Percentiles rank a stretch among this genome's conserved stretches.
Evolutionary conservation across 2,329 filamentous ascomycete genomes (phyloP).

Genomic region (Fusarium sp.): DNA sequence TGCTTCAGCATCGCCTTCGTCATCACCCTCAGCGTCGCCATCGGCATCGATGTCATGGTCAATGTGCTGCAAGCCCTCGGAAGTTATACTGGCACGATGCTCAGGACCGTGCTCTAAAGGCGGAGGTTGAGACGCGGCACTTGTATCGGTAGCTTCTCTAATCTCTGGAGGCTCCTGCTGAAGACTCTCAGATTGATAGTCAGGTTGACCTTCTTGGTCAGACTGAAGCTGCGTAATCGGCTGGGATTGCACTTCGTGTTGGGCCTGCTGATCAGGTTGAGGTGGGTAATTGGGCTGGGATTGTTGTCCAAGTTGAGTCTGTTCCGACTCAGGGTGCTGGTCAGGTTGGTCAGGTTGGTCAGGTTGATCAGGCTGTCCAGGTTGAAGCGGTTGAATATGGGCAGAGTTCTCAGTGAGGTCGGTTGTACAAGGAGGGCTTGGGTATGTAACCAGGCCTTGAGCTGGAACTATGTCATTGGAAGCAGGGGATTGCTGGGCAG

Average conservation of each 20-base stretch:
- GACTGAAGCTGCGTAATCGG: not conserved
- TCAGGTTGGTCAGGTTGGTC: slow-evolving; percentile 8
- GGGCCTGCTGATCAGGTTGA: slow-evolving; percentile 1
- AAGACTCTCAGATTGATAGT: slow-evolving; percentile 10
- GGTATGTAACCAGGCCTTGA: slow-evolving; percentile 32
- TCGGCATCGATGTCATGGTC: slow-evolving; percentile 49
- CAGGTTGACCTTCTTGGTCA: slow-evolving; percentile 4
- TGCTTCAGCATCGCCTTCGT: slow-evolving; percentile 26
- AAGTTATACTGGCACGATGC: slow-evolving; percentile 5
- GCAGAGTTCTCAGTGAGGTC: slow-evolving; percentile 36
- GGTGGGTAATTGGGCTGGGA: slow-evolving; percentile 5
- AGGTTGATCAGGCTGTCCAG: not conserved
- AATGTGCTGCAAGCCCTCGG: slow-evolving; percentile 22
- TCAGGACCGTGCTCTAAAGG: slow-evolving; percentile 19
- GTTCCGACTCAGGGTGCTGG: slow-evolving; percentile 10
- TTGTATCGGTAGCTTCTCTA: slow-evolving; percentile 23
- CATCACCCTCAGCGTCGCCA: slow-evolving; percentile 53
- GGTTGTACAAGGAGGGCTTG: slow-evolving; percentile 38
- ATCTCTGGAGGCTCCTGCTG: slow-evolving; percentile 26
- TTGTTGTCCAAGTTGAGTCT: slow-evolving; percentile 24
- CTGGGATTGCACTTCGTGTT: not conserved
- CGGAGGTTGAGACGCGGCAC: slow-evolving; percentile 16
- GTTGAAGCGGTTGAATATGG: slow-evolving; percentile 42
- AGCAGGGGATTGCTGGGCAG: slow-evolving; percentile 3
- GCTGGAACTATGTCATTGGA: slow-evolving; percentile 3